Base-by-base conservation (phyloP, 2,329 filamentous ascomycete species). In the Ophiostoma himal-ulmi region DNA sequence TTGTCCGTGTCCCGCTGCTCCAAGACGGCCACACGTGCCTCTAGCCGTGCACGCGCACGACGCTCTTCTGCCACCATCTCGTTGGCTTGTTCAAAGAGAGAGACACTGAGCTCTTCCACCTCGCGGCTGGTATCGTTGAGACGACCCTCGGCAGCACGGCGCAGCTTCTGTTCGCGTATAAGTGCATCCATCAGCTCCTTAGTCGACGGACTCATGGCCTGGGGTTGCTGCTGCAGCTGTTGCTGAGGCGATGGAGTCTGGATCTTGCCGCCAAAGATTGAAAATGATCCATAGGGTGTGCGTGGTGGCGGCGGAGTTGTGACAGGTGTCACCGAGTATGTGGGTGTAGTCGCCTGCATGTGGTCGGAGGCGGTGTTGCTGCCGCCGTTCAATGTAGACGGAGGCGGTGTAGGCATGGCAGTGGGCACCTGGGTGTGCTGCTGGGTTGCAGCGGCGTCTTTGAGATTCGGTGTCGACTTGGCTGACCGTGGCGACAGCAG, bases 51-150 rank as follows among this genome's bases (percentile, higher is more conserved):
- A 71, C 91, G 82, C 44, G 89, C 90, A 70, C 87, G 85, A 62
- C 92, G 82, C 82, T 95, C 92, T 22, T 85, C 83, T 1, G 92
- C 91, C 26, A 95, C 92, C 92, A 95, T 95, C 80, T 93, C 88
- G 78, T 95, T 95, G 68, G 92, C 92, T 81, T 94, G 89, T 80
- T 91, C 88, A 78, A 95, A 95, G 69, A 95, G 81, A 68, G 85
- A 86, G 26, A 86, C 89, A 76, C 86, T 91, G 73, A 95, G 82
- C 80, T 95, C 92, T 79, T 94, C 92, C 26, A 94, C 85, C 81
- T 95, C 92, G 14, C 82, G 83, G 76, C 86, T 89, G 68, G 91
- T 90, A 68, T 88, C 85, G 73, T 83, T 84, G 26, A 92, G 81
- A 73, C 86, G 85, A 68, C 85, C 85, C 80, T 95, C 92, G 1